Evolutionary conservation across 805 yeast genomes (phyloP), one percentile per base, ranked within the genome.

Genomic region (Ogataea philodendri): DNA sequence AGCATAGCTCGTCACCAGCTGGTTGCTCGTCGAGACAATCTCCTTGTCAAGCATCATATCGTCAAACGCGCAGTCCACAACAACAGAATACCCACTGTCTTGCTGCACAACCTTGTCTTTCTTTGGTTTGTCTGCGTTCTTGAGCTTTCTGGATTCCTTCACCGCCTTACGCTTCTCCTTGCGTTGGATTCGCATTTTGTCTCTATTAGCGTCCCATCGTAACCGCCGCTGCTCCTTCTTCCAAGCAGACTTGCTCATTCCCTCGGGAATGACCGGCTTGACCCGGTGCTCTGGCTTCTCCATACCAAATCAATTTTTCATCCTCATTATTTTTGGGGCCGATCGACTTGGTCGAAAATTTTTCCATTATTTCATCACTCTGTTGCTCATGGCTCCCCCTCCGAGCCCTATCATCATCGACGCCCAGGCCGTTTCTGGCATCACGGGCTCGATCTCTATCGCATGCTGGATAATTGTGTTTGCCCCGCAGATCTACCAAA

Each of bases 391-490:
- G 76, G 75, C 78, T 4, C 81, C 82, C 15, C 80, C 81, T 25
- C 81, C 82, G 22, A 78, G 79, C 16, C 84, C 88, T 3, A 70
- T 81, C 15, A 70, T 73, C 18, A 65, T 81, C 36, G 81, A 77
- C 46, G 78, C 85, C 11, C 76, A 76, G 45, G 84, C 84, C 11
- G 76, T 84, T 13, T 78, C 87, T 52, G 93, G 90, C 5, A 81
- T 84, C 37, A 78, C 84, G 13, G 85, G 84, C 17, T 86, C 95
- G 9, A 87, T 93, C 22, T 90, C 97, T 13, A 76, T 90, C 30
- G 95, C 97, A 10, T 93, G 97, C 59, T 90, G 98, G 98, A 82
- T 93, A 41, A 89, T 93, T 31, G 98, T 90, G 11, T 90, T 93
- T 68, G 94, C 95, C 23, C 97, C 97, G 8, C 97, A 90, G 57